Evolutionary conservation across 2,329 filamentous ascomycete species (phyloP).

Genomic region (Teratosphaeria destructans): DNA sequence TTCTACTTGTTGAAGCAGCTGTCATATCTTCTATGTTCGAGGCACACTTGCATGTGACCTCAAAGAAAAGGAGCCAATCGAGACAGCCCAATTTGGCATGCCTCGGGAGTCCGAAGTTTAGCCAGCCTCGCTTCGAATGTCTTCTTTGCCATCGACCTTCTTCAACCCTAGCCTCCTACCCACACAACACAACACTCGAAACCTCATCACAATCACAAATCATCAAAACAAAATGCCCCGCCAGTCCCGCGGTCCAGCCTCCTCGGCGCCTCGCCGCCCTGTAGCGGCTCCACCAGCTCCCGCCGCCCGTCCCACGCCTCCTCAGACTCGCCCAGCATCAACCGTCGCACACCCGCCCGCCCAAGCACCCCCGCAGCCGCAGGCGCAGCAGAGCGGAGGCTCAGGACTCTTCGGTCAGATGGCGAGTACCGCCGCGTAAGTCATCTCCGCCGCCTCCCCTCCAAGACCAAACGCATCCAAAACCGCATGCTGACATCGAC

Average conservation of each 20-base stretch:
- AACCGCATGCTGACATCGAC: conserved; percentile 1
- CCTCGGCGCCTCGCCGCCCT: conserved; percentile 36
- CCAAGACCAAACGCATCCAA: conserved; percentile 13
- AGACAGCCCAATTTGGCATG: not conserved
- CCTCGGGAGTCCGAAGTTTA: not conserved
- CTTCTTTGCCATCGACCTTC: not conserved
- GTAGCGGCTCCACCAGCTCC: conserved; percentile 32
- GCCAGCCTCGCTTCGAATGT: not conserved
- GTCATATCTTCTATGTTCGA: no score
- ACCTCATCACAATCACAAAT: conserved; percentile 2
- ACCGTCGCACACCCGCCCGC: conserved; percentile 37
- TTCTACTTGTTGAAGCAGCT: not conserved
- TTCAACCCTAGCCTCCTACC: not conserved
- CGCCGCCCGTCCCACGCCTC: conserved; percentile 45
- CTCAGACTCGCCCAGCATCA: conserved; percentile 49
- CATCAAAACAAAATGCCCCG: conserved; percentile 34
- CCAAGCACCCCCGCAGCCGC: conserved; percentile 35
- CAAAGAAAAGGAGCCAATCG: not conserved
- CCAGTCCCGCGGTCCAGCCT: conserved; percentile 33
- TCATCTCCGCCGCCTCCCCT: conserved; percentile 19
- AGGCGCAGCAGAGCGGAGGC: conserved; percentile 43
- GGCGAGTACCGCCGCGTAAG: conserved; percentile 95
- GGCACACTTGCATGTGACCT: not conserved
- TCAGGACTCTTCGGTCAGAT: conserved; percentile 91
- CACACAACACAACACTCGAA: not conserved